A percentile compares a stretch with the other conserved stretches of the same genome.
Conservation (phyloP, 2,329 filamentous ascomycete genomes). For the Colletotrichum paranaense region DNA sequence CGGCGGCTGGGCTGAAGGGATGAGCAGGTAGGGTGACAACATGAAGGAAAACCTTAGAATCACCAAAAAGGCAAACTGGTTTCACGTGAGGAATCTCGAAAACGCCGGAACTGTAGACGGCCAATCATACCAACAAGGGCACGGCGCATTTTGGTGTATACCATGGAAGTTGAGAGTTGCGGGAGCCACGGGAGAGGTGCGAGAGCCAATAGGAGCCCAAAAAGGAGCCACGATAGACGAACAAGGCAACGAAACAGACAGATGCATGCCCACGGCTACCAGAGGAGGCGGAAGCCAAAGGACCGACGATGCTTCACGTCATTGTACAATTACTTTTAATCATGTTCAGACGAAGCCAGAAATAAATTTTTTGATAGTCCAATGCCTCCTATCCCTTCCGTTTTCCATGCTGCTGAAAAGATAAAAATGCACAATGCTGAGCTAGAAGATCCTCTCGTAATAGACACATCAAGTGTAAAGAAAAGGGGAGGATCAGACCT, state of each 20-base stretch:
- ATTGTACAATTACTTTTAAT: slow-evolving; percentile 30
- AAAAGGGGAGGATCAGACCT: neutral
- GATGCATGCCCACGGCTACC: neutral
- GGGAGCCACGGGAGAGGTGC: neutral
- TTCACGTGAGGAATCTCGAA: too few species aligned
- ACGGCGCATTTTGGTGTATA: neutral
- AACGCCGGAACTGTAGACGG: too few species aligned
- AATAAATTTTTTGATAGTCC: slow-evolving; percentile 16
- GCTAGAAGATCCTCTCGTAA: neutral
- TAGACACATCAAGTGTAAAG: neutral
- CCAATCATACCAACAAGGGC: too few species aligned
- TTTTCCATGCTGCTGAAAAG: neutral
- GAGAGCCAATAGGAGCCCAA: neutral
- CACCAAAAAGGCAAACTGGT: neutral
- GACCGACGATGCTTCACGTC: slow-evolving; percentile 6
- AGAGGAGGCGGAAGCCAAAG: neutral
- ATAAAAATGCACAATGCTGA: neutral
- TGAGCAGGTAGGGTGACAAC: neutral
- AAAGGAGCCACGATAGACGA: neutral
- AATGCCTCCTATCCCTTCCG: neutral
- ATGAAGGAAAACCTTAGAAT: neutral
- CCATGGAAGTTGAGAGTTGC: neutral
- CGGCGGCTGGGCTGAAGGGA: slow-evolving; percentile 46
- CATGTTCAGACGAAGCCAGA: slow-evolving; percentile 34
- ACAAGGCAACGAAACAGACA: neutral